Base-by-base conservation (phyloP, 139 green algal species). In the Nannochloris sp. region DNA sequence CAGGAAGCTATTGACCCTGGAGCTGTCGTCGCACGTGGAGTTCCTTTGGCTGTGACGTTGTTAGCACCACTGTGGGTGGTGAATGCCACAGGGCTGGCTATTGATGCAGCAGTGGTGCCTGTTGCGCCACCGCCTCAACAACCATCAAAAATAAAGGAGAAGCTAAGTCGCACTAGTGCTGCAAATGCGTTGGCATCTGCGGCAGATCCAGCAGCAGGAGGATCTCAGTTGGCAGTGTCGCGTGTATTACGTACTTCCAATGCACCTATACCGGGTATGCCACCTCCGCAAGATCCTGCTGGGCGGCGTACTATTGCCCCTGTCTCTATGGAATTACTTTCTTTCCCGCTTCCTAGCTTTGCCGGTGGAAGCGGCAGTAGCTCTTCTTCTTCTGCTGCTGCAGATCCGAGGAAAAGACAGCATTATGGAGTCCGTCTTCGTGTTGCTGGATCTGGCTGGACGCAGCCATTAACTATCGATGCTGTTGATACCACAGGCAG, bases 51-150 rank as follows among this genome's bases (percentile, higher is more conserved):
- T 19, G 80, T 90, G 57, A 56, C 66, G 1, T 67, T 92, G 54
- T 78, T 72, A 31, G 79, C 86, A 14, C 85, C 85, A 5, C 73
- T 89, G n/a, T 88, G 80, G 82, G 37, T 94, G 38, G 69, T 88
- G 30, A 94, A 94, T 37, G 77, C 72, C 54, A 90, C 83, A 12
- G 64, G 79, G 62, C 72, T 91, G 54, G 81, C 80, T 0, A 63
- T 93, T 0, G 65, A 63, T 15, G 79, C 72, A 0, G 79, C 72
- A 2, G 63, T 91, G 6, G 64, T 89, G 24, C 37, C 31, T 14
- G 23, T 71, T 15, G 39, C 42, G 44, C 32, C 73, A 0, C n/a
- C n/a, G n/a, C 74, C 60, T 4, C 29, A 9, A 2, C n/a, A 63
- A 51, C 19, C 48, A 35, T 23, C 10, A 39, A 6, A 6, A 39